Evolutionary conservation across 495 filamentous ascomycete species (phyloP), one percentile per base, ranked within the genome.

Genomic region (Trichoderma virens): DNA sequence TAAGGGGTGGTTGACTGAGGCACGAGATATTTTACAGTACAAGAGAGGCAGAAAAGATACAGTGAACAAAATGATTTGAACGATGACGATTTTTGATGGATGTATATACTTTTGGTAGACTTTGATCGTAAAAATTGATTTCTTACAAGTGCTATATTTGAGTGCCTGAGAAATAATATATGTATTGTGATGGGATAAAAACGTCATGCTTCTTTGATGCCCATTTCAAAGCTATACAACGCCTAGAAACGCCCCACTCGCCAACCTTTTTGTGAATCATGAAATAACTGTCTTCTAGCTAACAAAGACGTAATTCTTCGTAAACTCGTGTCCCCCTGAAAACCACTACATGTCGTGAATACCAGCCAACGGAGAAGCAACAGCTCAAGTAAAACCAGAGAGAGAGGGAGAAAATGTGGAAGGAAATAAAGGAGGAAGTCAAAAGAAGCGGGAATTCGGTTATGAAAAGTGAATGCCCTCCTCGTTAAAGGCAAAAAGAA

Each of bases 401-500:
- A 23, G 25, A 23, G 3, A 35, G 30, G 30, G 30, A 61, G 23
- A 25, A 61, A 30, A 16, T 16, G 8, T 30, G 20, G 31, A 34
- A 39, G 20, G 16, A 61, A n/a, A 20, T 25, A 25, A 11, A 35
- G 25, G 30, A 14, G 20, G 28, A 39, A 16, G 30, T 11, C 7
- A 3, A 16, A 45, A 23, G 43, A 11, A 18, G 14, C 39, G 14
- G 11, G 32, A 5, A 5, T 35, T 35, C 11, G 2, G 4, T 25
- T 32, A 65, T 38, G 63, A 59, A 45, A 65, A 65, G 35, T 65
- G 63, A 25, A 65, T 65, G 31, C 63, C 63, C 54, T 65, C 63
- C 51, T 65, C 47, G 35, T 65, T 65, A 28, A 65, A 65, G 34
- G 74, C 74, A 8, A 65, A 71, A 18, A 84, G 74, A 27, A 85